A percentile compares a stretch with the other conserved stretches of the same genome.
Conservation (phyloP, 768 basidiomycete species). For the Porpolomopsis calyptriformis region DNA sequence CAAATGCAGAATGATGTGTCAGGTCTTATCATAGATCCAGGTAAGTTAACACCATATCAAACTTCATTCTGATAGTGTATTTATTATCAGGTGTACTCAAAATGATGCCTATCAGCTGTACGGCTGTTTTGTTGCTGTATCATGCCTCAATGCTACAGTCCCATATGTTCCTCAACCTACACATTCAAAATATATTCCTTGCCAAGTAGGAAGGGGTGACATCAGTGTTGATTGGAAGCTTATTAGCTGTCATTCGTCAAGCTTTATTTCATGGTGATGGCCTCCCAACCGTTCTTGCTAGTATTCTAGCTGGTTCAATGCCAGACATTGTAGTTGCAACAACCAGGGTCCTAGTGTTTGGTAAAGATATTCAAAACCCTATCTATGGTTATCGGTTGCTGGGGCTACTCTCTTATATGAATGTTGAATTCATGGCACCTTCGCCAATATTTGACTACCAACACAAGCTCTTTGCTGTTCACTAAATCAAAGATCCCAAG, state of each 20-base stretch:
- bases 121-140: background rate
- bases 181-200: background rate
- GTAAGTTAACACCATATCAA: no score
- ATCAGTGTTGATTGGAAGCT: background rate
- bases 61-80: no score
- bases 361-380: background rate
- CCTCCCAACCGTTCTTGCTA: background rate
- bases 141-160: background rate
- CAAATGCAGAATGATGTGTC: no score
- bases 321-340: background rate
- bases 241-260: background rate
- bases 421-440: background rate
- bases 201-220: background rate
- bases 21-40: no score
- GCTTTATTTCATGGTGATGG: background rate
- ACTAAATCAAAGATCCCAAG: background rate
- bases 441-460: background rate
- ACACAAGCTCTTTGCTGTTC: background rate
- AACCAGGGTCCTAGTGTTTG: background rate
- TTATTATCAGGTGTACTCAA: no score
- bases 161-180: background rate
- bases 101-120: background rate
- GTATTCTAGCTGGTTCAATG: background rate
- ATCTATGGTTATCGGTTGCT: background rate
- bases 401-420: background rate